Evolutionary conservation across 179 eudicot genomes (phyloP).

Genomic region (Heliamphora pulchella): DNA sequence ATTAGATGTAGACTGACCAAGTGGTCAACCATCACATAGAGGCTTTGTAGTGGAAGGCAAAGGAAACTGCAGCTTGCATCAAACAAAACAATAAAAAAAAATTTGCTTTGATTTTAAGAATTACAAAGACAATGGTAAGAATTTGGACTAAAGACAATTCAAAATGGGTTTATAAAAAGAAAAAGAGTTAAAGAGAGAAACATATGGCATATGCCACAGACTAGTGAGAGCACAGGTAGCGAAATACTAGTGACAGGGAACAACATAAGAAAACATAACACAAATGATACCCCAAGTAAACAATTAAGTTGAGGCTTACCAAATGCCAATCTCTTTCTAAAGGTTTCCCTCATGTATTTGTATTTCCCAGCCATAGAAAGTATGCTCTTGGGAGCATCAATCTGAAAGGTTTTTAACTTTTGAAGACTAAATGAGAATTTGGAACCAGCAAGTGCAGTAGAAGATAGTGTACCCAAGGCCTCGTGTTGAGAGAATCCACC

Average conservation of each 20-base stretch:
- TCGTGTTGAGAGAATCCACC: slow-evolving; percentile 66
- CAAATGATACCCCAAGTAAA: background rate
- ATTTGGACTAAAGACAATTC: background rate
- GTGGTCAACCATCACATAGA: background rate
- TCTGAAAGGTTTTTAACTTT: slow-evolving; percentile 29
- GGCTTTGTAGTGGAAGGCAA: background rate
- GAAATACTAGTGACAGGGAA: background rate
- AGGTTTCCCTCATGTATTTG: slow-evolving; percentile 71
- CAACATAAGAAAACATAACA: background rate
- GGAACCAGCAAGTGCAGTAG: slow-evolving; percentile 32
- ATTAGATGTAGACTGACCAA: background rate
- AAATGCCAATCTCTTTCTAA: slow-evolving; percentile 76
- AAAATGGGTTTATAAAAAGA: no score
- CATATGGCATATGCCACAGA: background rate
- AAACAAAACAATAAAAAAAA: slow-evolving; percentile 2
- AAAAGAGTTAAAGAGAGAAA: background rate
- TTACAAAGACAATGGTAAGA: background rate
- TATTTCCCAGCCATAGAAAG: slow-evolving; percentile 86
- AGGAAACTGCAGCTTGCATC: background rate
- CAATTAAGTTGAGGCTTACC: slow-evolving; percentile 39
- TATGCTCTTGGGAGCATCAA: slow-evolving; percentile 42
- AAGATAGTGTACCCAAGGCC: slow-evolving; percentile 26
- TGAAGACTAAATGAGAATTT: slow-evolving; percentile 31
- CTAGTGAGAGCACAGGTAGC: background rate
- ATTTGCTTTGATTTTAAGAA: background rate